phyloP scores from a whole-genome alignment of 495 filamentous ascomycete genomes.

The Hypoxylon subgilvum region DNA sequence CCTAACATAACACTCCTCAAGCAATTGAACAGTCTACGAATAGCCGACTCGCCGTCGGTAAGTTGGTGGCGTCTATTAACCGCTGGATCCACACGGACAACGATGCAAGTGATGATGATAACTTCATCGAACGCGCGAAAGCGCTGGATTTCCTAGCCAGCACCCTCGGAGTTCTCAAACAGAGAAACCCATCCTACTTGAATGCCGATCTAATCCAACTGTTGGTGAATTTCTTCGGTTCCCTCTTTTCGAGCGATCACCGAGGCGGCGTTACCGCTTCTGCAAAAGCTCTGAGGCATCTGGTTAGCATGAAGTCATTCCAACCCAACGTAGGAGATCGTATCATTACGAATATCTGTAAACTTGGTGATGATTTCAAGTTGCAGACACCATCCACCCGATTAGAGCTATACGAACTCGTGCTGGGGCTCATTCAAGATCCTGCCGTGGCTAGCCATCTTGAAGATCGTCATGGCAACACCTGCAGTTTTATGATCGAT shows the following conservation, averaged over 20 bases:
- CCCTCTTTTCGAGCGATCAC: slow-evolving; percentile 58
- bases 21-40: slow-evolving; percentile 52
- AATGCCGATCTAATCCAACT: slow-evolving; percentile 52
- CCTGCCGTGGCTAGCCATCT: slow-evolving; percentile 47
- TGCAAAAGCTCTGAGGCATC: slow-evolving; percentile 51
- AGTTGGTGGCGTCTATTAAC: slow-evolving; percentile 56
- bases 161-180: slow-evolving; percentile 50
- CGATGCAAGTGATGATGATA: slow-evolving; percentile 45
- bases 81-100: slow-evolving; percentile 53
- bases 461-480: slow-evolving; percentile 46
- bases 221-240: slow-evolving; percentile 55
- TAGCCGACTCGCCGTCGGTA: slow-evolving; percentile 50
- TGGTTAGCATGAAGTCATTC: slow-evolving; percentile 54
- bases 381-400: slow-evolving; percentile 52
- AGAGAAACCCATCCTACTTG: slow-evolving; percentile 37
- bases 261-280: slow-evolving; percentile 57
- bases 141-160: slow-evolving; percentile 54
- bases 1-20: slow-evolving; percentile 13
- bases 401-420: slow-evolving; percentile 55
- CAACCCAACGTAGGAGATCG: slow-evolving; percentile 48
- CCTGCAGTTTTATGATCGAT: slow-evolving; percentile 47
- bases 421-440: slow-evolving; percentile 47
- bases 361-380: slow-evolving; percentile 56
- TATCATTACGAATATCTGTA: slow-evolving; percentile 51
- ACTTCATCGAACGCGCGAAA: slow-evolving; percentile 51